Conservation (phyloP, 352 stramenopile species). For the Phytophthora kernoviae region DNA sequence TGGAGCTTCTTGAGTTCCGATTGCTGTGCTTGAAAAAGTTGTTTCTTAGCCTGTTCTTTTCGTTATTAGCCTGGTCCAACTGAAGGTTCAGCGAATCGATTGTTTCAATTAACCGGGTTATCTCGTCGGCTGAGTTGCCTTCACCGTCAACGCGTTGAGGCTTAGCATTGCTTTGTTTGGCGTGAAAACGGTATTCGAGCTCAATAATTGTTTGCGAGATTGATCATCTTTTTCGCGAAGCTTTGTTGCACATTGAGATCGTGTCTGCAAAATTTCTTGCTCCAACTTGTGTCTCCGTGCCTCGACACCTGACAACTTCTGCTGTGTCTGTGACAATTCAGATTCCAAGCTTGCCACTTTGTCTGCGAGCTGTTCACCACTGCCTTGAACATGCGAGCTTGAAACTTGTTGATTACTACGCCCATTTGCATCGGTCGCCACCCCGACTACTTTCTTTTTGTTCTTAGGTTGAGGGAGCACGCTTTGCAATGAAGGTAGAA, state of each 20-base stretch:
- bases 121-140: conserved; percentile 36
- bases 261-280: conserved; percentile 47
- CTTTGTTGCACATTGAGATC: conserved; percentile 38
- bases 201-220: conserved; percentile 56
- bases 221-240: conserved; percentile 68
- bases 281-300: conserved; percentile 43
- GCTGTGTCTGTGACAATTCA: conserved; percentile 33
- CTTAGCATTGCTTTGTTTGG: conserved; percentile 31
- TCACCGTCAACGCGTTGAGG: neutral
- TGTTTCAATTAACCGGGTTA: conserved; percentile 68
- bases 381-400: neutral
- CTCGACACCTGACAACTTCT: conserved; percentile 34
- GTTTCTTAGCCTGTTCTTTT: conserved; percentile 46
- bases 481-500: conserved; percentile 24
- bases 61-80: conserved; percentile 49
- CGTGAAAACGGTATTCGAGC: conserved; percentile 44
- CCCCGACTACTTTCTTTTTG: conserved; percentile 18
- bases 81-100: conserved; percentile 71
- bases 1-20: conserved; percentile 64
- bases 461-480: conserved; percentile 1
- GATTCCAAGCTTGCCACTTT: conserved; percentile 23
- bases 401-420: conserved; percentile 22
- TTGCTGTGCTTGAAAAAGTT: conserved; percentile 48
- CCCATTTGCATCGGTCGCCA: neutral
- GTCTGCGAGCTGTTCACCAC: conserved; percentile 4